A percentile compares a stretch with the other conserved stretches of the same genome.
phyloP scores from a whole-genome alignment of 352 stramenopile genomes.

The Lagenidium giganteum region DNA sequence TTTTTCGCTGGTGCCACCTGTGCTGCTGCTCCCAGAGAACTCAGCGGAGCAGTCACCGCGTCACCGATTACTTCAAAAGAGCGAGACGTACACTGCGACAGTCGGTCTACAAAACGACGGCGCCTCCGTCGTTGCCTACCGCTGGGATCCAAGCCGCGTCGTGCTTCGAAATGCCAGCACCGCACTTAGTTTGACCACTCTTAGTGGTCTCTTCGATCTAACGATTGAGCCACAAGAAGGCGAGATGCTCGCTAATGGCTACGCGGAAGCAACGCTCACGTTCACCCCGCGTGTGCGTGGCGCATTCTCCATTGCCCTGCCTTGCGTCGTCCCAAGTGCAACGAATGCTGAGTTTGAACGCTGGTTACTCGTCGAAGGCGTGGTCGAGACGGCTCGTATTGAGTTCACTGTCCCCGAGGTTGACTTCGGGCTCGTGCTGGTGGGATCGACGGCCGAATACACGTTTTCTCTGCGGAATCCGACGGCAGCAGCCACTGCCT shows the following conservation, averaged over 20 bases:
- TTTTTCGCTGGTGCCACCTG: constrained; percentile 8
- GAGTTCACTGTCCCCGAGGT: constrained; percentile 44
- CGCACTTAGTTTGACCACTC: too few species aligned
- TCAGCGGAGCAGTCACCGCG: too few species aligned
- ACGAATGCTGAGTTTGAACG: constrained; percentile 24
- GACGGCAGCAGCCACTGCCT: constrained; percentile 24
- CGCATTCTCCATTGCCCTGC: constrained; percentile 40
- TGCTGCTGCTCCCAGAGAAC: background rate
- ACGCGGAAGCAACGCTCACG: constrained; percentile 15
- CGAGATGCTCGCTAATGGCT: constrained; percentile 15
- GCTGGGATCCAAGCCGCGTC: constrained; percentile 20
- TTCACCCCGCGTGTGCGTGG: constrained; percentile 42
- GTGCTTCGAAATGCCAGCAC: background rate
- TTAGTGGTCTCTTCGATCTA: too few species aligned
- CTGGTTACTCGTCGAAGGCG: constrained; percentile 49
- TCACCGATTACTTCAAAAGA: background rate
- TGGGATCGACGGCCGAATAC: constrained; percentile 37
- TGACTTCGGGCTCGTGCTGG: constrained; percentile 72
- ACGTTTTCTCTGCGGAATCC: constrained; percentile 27
- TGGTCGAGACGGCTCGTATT: constrained; percentile 31
- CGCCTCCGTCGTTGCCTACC: constrained; percentile 22
- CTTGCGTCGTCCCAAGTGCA: constrained; percentile 29
- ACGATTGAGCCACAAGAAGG: constrained; percentile 13
- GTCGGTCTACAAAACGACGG: constrained; percentile 26
- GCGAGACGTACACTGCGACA: constrained; percentile 3